Conservation (phyloP, 2,329 filamentous ascomycete genomes). For the Trichophyton equinum region DNA sequence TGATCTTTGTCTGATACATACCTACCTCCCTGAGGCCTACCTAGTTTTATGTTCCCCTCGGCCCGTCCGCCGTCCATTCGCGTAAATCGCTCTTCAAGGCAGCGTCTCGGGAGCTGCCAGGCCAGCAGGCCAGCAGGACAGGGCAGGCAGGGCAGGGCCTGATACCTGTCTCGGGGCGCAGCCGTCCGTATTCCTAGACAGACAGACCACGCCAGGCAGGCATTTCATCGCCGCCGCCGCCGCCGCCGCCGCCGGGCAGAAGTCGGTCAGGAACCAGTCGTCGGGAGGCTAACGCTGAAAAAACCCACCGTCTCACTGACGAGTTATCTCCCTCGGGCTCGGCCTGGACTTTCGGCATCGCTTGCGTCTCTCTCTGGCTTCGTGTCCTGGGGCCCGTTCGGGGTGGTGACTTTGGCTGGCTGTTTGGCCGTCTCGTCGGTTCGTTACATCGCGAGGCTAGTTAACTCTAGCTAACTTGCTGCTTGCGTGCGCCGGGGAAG, state of each 20-base stretch:
- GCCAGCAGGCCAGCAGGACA: too few relatives aligned
- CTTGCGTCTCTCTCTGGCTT: neutral
- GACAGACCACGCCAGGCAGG: neutral
- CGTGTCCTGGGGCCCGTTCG: neutral
- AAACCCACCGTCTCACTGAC: too few relatives aligned
- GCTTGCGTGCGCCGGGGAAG: too few relatives aligned
- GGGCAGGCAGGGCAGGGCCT: neutral
- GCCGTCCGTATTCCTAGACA: neutral
- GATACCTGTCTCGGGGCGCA: neutral
- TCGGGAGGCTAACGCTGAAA: neutral
- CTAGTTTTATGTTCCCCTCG: neutral
- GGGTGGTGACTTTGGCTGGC: too few relatives aligned
- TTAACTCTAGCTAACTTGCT: too few relatives aligned
- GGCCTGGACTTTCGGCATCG: neutral
- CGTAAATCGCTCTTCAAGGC: neutral
- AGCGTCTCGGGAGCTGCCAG: too few relatives aligned
- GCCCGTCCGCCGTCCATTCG: neutral
- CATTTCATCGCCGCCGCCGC: neutral
- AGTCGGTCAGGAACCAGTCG: neutral
- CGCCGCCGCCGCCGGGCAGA: neutral
- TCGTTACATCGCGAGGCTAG: too few relatives aligned
- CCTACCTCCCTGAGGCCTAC: neutral
- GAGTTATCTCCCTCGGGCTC: neutral
- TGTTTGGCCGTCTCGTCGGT: too few relatives aligned
- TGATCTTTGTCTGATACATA: neutral